These are phyloP conservation scores for Thielaviopsis euricoi DNA, from an alignment of 2,329 filamentous ascomycete genomes.

Conservation along the genomic window DNA sequence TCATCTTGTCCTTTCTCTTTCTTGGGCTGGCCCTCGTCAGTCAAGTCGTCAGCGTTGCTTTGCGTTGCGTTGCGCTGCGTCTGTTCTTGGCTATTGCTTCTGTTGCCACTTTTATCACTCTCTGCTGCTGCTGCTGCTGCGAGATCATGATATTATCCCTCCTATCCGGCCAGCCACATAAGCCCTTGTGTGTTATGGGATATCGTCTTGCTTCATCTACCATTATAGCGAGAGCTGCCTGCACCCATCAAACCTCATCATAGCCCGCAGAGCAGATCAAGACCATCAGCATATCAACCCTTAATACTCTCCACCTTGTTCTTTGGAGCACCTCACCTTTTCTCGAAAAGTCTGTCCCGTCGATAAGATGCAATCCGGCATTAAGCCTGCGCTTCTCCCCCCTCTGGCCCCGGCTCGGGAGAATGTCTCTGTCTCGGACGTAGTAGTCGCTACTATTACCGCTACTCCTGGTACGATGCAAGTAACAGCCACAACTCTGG, in stretches of 20 bases:
- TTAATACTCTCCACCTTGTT: background rate
- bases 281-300: background rate
- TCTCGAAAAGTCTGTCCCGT: background rate
- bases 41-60: background rate
- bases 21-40: background rate
- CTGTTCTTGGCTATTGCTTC: background rate
- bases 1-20: background rate
- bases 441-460: background rate
- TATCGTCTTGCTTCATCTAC: background rate
- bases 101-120: background rate
- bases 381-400: background rate
- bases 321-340: background rate
- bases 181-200: slow-evolving; percentile 7
- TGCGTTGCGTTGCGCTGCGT: background rate
- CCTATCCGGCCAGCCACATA: background rate
- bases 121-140: background rate
- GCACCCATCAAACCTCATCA: background rate
- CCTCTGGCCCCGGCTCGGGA: background rate
- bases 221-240: background rate
- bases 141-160: background rate
- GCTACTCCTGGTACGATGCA: background rate
- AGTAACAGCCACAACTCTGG: background rate
- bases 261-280: background rate
- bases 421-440: background rate
- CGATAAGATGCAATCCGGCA: slow-evolving; percentile 1